phyloP scores from a whole-genome alignment of 1,284 basidiomycete genomes.

The Tilletiaria anomala region DNA sequence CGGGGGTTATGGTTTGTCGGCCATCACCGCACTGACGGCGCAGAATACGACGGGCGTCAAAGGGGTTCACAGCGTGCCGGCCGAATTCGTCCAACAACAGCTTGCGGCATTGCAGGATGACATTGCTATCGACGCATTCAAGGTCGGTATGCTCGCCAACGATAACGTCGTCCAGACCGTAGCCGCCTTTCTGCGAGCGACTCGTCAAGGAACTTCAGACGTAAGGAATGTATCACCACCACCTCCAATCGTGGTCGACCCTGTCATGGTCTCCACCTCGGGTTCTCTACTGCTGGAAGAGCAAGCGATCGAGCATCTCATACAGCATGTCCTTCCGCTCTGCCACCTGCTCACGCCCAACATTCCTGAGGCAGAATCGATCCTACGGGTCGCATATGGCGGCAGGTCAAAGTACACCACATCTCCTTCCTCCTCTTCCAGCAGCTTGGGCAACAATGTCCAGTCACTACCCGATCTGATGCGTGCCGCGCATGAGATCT shows the following conservation, averaged over 20 bases:
- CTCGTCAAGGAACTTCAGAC: slow-evolving; percentile 18
- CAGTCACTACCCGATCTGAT: slow-evolving; percentile 5
- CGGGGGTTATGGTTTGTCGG: slow-evolving; percentile 70
- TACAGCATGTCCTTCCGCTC: slow-evolving; percentile 55
- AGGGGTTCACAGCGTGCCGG: slow-evolving; percentile 42
- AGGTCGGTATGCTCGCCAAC: slow-evolving; percentile 71
- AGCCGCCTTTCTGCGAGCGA: slow-evolving; percentile 9
- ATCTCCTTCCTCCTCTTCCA: too few relatives aligned
- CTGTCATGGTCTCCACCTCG: slow-evolving; percentile 83
- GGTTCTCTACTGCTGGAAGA: slow-evolving; percentile 63
- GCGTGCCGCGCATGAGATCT: slow-evolving; percentile 48
- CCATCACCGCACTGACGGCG: slow-evolving; percentile 73
- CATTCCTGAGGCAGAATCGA: slow-evolving; percentile 54
- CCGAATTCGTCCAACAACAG: slow-evolving; percentile 44
- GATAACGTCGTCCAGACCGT: slow-evolving; percentile 41
- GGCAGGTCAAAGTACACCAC: too few relatives aligned
- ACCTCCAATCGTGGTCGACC: slow-evolving; percentile 41
- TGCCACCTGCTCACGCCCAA: slow-evolving; percentile 73
- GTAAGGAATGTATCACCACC: background rate
- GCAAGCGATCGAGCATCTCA: slow-evolving; percentile 53
- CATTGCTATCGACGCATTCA: slow-evolving; percentile 59
- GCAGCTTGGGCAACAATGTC: too few relatives aligned
- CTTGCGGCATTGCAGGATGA: slow-evolving; percentile 62
- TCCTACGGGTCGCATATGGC: too few relatives aligned
- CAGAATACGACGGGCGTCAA: slow-evolving; percentile 77